Evolutionary conservation across 2,329 filamentous ascomycete genomes (phyloP), one percentile per base, ranked within the genome.

Genomic region (Beauveria rudraprayagi): DNA sequence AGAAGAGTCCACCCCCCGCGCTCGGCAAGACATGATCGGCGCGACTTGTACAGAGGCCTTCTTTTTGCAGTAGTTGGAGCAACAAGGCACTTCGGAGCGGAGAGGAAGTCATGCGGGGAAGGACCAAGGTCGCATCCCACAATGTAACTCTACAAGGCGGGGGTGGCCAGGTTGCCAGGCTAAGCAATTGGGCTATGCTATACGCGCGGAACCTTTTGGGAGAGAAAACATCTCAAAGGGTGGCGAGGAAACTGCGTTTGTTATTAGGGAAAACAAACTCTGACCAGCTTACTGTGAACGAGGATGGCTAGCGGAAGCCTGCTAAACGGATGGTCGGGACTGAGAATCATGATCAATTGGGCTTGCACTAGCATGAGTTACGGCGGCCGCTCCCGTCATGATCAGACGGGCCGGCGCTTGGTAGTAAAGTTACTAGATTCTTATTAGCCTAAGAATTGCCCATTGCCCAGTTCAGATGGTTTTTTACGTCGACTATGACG

Each of bases 81-180:
- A 37, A 16, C 34, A 34, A 41, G 55, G 30, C 28, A 14, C 37
- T 17, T 19, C 7, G 10, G 34, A 50, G 56, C 48, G 50, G 11
- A 37, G 57, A 44, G 58, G 34, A 47, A 22, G 43, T 47, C 58
- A 60, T 60, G 58, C 58, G 58, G 58, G 51, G 58, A 55, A 54
- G 19, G 24, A 22, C 43, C 24, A 41, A 37, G 41, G 58, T 60
- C 11, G 48, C 43, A 54, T 55, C 14, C 50, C 50, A 37, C 43
- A 43, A 60, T 60, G 58, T 41, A 60, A 60, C 58, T 14, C n/a
- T 47, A 41, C 19, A 2, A 37, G 34, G 14, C 34, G 34, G 34
- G 34, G 34, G 34, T 37, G 11, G 14, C 34, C 34, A 37, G 44
- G 50, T 60, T 30, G 58, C 34, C 28, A n/a, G 37, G 34, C 43